These are phyloP conservation scores for Magnusiomyces paraingens DNA, from an alignment of 1,139 yeast species.

Conservation along the genomic window DNA sequence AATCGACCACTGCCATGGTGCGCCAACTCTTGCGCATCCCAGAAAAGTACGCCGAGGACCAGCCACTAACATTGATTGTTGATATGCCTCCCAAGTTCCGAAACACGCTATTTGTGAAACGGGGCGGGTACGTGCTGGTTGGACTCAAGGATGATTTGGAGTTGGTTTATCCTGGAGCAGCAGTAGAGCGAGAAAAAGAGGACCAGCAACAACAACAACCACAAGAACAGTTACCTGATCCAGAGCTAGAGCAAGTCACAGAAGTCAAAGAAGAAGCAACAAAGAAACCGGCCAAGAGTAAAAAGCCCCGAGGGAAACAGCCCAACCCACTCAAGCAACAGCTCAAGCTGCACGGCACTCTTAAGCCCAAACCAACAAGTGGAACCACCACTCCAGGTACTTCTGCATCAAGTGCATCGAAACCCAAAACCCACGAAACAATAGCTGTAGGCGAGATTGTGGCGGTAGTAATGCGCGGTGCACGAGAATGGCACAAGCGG, in stretches of 20 bases:
- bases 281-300: background rate
- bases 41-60: slow-evolving; percentile 3
- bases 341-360: too few species aligned
- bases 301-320: too few species aligned
- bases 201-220: background rate
- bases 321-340: too few species aligned
- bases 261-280: background rate
- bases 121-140: slow-evolving; percentile 35
- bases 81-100: slow-evolving; percentile 35
- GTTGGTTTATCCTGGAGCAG: background rate
- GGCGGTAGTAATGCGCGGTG: slow-evolving; percentile 31
- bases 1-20: slow-evolving; percentile 20
- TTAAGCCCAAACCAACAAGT: too few species aligned
- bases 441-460: slow-evolving; percentile 29
- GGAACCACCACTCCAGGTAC: slow-evolving; percentile 11
- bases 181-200: background rate
- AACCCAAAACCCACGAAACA: background rate
- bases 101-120: slow-evolving; percentile 33
- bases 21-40: slow-evolving; percentile 12
- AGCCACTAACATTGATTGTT: slow-evolving; percentile 18
- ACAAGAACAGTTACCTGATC: too few species aligned
- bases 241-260: background rate
- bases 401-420: slow-evolving; percentile 17
- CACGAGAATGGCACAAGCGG: slow-evolving; percentile 33
- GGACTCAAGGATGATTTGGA: slow-evolving; percentile 24